A percentile compares a stretch with the other conserved stretches of the same genome.
Evolutionary conservation across 108 stramenopile species (phyloP).

Genomic region (Skeletonema marinoi): DNA sequence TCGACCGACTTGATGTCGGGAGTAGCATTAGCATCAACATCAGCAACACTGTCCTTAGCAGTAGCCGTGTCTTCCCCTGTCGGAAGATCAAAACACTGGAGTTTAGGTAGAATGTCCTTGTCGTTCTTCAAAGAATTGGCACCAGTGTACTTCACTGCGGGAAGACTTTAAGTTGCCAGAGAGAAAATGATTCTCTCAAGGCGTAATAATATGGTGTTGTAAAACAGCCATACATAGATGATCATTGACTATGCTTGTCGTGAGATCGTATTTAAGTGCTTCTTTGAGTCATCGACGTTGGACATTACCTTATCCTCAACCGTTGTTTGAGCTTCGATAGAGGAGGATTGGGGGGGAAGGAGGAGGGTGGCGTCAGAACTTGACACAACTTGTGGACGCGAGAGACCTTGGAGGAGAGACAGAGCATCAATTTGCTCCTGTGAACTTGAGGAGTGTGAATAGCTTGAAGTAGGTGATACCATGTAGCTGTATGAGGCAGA

Average conservation of each 20-base stretch:
- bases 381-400: background rate
- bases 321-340: background rate
- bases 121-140: slow-evolving; percentile 19
- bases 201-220: background rate
- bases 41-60: background rate
- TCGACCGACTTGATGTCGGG: background rate
- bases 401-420: background rate
- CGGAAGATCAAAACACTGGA: background rate
- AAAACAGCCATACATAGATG: slow-evolving; percentile 9
- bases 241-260: slow-evolving; percentile 53
- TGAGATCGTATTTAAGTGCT: slow-evolving; percentile 54
- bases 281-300: slow-evolving; percentile 21
- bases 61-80: background rate
- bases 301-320: background rate
- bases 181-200: background rate
- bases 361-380: background rate
- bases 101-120: background rate
- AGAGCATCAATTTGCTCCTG: slow-evolving; percentile 13
- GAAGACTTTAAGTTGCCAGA: slow-evolving; percentile 30
- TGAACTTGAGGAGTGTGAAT: background rate
- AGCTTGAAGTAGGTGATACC: background rate
- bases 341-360: background rate
- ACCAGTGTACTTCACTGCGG: slow-evolving; percentile 58
- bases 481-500: background rate
- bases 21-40: background rate